Percentiles rank a stretch among this genome's conserved stretches.
These are phyloP conservation scores for Chaetomiaceae sp. DNA, from an alignment of 2,329 filamentous ascomycete species.

Conservation along the genomic window DNA sequence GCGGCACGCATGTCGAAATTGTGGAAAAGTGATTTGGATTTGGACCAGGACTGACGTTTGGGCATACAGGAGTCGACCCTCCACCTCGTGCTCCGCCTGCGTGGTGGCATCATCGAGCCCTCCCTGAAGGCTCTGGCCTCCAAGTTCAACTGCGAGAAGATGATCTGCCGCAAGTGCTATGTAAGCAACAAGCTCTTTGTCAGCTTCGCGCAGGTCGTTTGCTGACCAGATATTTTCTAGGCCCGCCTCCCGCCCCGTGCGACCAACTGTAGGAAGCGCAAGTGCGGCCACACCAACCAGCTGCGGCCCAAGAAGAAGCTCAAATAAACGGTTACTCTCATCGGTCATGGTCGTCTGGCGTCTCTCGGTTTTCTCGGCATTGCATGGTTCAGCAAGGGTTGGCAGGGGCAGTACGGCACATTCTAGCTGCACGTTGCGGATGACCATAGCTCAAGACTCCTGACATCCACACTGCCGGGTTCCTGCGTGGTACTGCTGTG, in stretches of 20 bases:
- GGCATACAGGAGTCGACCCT: constrained; percentile 81
- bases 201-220: neutral
- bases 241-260: constrained; percentile 91
- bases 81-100: constrained; percentile 96
- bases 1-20: constrained; percentile 3
- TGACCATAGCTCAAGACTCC: constrained; percentile 26
- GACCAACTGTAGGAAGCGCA: constrained; percentile 99
- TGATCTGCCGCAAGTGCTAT: constrained; percentile 99
- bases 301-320: constrained; percentile 99
- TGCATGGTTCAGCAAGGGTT: constrained; percentile 22
- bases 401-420: constrained; percentile 21
- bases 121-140: constrained; percentile 96
- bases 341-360: constrained; percentile 31
- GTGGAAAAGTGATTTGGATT: neutral
- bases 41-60: constrained; percentile 13
- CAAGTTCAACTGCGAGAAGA: constrained; percentile 99
- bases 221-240: constrained; percentile 31
- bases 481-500: neutral
- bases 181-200: constrained; percentile 49
- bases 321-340: constrained; percentile 61
- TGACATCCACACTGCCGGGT: constrained; percentile 14
- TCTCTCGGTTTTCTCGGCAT: constrained; percentile 32
- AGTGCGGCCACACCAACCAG: constrained; percentile 99
- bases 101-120: constrained; percentile 98
- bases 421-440: constrained; percentile 23